Evolutionary conservation across 2,329 filamentous ascomycete species (phyloP).

Genomic region (Ilyonectria robusta): DNA sequence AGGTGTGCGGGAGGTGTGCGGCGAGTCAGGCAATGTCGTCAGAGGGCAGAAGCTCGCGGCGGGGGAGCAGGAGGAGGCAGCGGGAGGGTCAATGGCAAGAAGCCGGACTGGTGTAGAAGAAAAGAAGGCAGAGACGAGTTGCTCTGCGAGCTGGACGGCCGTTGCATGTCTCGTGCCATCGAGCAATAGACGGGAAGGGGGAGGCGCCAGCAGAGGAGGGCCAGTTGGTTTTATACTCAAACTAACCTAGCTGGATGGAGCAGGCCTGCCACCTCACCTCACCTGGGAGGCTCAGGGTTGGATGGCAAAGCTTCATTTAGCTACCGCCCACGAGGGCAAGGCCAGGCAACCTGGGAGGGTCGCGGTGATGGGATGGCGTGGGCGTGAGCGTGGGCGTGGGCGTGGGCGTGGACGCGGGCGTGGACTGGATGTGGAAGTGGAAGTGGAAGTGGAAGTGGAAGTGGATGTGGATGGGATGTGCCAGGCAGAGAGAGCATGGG

Average conservation of each 20-base stretch:
- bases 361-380: slow-evolving; percentile 29
- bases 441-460: slow-evolving; percentile 1
- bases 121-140: slow-evolving; percentile 40
- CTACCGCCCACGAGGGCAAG: slow-evolving; percentile 37
- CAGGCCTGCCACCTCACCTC: slow-evolving; percentile 31
- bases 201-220: slow-evolving; percentile 51
- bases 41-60: slow-evolving; percentile 17
- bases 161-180: slow-evolving; percentile 60
- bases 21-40: slow-evolving; percentile 27
- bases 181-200: slow-evolving; percentile 51
- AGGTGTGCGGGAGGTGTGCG: background rate
- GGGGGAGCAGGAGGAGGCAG: slow-evolving; percentile 13
- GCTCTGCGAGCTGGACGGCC: slow-evolving; percentile 56
- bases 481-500: slow-evolving; percentile 28
- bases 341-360: slow-evolving; percentile 13
- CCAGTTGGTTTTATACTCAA: slow-evolving; percentile 58
- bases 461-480: slow-evolving; percentile 18
- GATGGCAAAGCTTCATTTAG: slow-evolving; percentile 33
- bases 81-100: slow-evolving; percentile 25
- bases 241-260: slow-evolving; percentile 42
- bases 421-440: too few species aligned
- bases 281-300: slow-evolving; percentile 14
- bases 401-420: background rate
- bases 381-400: slow-evolving; percentile 13
- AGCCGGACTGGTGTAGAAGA: slow-evolving; percentile 13